These are phyloP conservation scores for Themeda triandra DNA, from an alignment of 176 grass and related monocot genomes.

Conservation along the genomic window DNA sequence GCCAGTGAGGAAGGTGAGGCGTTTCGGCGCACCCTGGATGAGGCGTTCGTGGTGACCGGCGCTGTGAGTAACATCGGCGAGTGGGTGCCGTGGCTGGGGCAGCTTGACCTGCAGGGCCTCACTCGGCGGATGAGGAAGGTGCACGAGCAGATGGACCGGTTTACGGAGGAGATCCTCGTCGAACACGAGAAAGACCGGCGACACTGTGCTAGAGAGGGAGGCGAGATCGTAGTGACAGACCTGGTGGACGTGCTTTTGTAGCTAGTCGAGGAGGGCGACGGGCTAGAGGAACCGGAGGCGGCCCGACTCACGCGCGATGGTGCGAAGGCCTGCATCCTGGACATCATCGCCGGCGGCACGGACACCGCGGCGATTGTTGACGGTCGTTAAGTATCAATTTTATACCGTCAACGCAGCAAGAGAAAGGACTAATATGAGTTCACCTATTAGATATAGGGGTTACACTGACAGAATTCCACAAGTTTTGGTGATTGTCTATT, in stretches of 20 bases:
- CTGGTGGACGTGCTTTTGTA: background rate
- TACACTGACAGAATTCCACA: no score
- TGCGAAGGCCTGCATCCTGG: background rate
- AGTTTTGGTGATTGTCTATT: no score
- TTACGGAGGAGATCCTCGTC: conserved; percentile 44
- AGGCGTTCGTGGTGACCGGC: conserved; percentile 35
- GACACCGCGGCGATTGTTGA: conserved; percentile 42
- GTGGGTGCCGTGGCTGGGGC: conserved; percentile 43
- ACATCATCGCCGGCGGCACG: conserved; percentile 33
- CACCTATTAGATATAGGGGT: no score
- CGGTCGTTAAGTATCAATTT: no score
- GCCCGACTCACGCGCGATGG: background rate
- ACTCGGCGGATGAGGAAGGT: conserved; percentile 44
- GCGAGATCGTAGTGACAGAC: background rate
- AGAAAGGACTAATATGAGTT: no score
- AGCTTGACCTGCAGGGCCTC: conserved; percentile 49
- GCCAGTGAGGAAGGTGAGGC: conserved; percentile 18
- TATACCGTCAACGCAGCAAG: no score
- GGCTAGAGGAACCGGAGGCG: background rate
- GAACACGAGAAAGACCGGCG: conserved; percentile 1
- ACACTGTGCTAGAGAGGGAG: background rate
- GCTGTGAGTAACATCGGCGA: conserved; percentile 39
- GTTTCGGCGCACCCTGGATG: conserved; percentile 41
- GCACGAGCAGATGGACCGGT: conserved; percentile 26
- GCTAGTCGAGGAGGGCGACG: background rate